Evolutionary conservation across 1,139 yeast genomes (phyloP), one percentile per base, ranked within the genome.

Genomic region (Debaryomyces sp.): DNA sequence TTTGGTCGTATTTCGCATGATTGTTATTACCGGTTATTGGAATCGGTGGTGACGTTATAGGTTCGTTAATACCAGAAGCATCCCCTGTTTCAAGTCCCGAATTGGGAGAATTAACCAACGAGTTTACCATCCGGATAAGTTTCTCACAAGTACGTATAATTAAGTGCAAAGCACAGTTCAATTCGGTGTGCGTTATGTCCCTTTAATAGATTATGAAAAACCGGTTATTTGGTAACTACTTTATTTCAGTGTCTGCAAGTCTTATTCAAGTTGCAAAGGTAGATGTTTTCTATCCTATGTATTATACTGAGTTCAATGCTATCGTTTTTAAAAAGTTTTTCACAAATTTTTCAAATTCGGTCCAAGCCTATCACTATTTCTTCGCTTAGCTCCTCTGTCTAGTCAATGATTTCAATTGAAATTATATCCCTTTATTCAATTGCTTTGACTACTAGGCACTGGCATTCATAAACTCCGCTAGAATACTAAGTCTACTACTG

Each of bases 21-120:
- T 22, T 21, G 12, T 35, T 35, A 22, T 21, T 35, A 4, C 38
- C 26, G n/a, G 5, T n/a, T 44, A 44, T 45, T 44, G 47, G 39
- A 15, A 38, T 39, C 39, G 26, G 37, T 6, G 64, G 52, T 32
- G 60, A 54, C 5, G 58, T 47, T 34, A 60, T 52, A 15, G 66
- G 62, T 22, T 58, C 50, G 45, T 58, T 61, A 52, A 62, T 52
- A 45, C 53, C 55, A 41, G 62, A 60, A 33, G 67, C 60, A 41
- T 64, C 68, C 39, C 63, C 68, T n/a, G 63, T 56, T 46, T 62
- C 67, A 24, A 56, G 58, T 12, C 61, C 57, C 21, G 62, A 57
- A 44, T 54, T 57, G 15, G 64, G 64, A 17, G 60, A 56, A 43
- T 58, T 57, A 26, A 55, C 59, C 10, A 53, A 33, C 21, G 60